Conservation (phyloP, 352 stramenopile genomes). For the Globisporangium polare region DNA sequence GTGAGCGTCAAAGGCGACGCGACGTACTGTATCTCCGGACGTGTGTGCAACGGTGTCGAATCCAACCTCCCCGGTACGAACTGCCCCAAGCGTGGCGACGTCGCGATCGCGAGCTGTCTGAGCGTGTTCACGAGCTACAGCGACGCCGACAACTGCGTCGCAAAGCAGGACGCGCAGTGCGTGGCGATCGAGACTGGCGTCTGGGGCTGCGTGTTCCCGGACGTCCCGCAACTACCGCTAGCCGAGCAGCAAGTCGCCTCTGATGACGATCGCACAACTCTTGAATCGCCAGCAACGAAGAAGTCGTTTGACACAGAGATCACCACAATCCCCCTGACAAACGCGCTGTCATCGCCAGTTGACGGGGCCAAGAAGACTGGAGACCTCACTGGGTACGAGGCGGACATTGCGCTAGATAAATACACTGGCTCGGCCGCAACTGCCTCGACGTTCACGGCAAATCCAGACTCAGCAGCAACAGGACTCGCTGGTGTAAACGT, state of each 20-base stretch:
- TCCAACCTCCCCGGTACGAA: slow-evolving; percentile 9
- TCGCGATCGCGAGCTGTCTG: slow-evolving; percentile 30
- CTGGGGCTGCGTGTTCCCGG: slow-evolving; percentile 39
- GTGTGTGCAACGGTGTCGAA: slow-evolving; percentile 25
- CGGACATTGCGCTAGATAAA: not conserved
- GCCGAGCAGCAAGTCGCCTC: not conserved
- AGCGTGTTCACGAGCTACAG: slow-evolving; percentile 23
- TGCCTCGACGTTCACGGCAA: not conserved
- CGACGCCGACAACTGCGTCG: slow-evolving; percentile 23
- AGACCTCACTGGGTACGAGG: not conserved
- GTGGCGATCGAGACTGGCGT: slow-evolving; percentile 17
- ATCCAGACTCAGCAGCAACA: not conserved
- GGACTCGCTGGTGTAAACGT: not conserved
- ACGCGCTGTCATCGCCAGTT: not conserved
- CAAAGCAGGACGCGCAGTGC: slow-evolving; percentile 37
- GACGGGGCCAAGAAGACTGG: not conserved
- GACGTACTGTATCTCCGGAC: slow-evolving; percentile 43
- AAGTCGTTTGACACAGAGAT: too few relatives aligned
- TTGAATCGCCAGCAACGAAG: too few relatives aligned
- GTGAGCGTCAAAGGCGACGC: slow-evolving; percentile 36
- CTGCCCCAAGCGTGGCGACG: slow-evolving; percentile 34
- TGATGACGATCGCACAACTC: not conserved
- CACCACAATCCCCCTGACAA: too few relatives aligned
- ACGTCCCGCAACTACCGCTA: not conserved
- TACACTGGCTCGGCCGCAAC: not conserved